These are phyloP conservation scores for Termitomyces sp. DNA, from an alignment of 768 basidiomycete species.

Conservation along the genomic window DNA sequence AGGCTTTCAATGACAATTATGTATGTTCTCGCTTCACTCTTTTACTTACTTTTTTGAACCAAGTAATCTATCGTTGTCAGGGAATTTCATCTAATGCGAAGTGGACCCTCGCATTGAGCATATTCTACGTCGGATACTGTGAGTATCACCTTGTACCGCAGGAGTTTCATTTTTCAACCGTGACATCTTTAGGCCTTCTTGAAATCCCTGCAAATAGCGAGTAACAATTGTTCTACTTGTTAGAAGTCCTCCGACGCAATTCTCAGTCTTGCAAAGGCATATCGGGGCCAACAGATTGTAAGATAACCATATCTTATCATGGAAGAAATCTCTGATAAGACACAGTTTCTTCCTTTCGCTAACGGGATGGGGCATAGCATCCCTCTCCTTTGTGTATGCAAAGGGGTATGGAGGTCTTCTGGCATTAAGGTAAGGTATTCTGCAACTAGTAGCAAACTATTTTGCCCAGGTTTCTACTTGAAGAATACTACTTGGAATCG, in stretches of 20 bases:
- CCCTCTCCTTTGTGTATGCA: slow-evolving; percentile 48
- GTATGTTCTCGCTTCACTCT: slow-evolving; percentile 21
- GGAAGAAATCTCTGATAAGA: not conserved
- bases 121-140: slow-evolving; percentile 61
- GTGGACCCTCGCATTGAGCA: slow-evolving; percentile 52
- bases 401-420: slow-evolving; percentile 47
- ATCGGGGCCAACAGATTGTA: slow-evolving; percentile 57
- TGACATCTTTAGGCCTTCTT: slow-evolving; percentile 27
- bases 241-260: not conserved
- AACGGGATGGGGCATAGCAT: slow-evolving; percentile 46
- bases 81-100: slow-evolving; percentile 46
- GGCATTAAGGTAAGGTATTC: slow-evolving; percentile 33
- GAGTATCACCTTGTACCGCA: slow-evolving; percentile 6
- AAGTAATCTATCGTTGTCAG: slow-evolving; percentile 17
- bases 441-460: not conserved
- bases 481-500: slow-evolving; percentile 52
- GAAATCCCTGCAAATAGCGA: slow-evolving; percentile 55
- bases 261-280: slow-evolving; percentile 44
- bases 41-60: not conserved
- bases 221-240: not conserved
- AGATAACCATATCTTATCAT: slow-evolving; percentile 3
- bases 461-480: not conserved
- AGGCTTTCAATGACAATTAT: slow-evolving; percentile 47
- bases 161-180: not conserved
- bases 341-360: slow-evolving; percentile 49